Base-by-base conservation (phyloP, 352 stramenopile genomes). In the Thraustochytrium striatum region DNA sequence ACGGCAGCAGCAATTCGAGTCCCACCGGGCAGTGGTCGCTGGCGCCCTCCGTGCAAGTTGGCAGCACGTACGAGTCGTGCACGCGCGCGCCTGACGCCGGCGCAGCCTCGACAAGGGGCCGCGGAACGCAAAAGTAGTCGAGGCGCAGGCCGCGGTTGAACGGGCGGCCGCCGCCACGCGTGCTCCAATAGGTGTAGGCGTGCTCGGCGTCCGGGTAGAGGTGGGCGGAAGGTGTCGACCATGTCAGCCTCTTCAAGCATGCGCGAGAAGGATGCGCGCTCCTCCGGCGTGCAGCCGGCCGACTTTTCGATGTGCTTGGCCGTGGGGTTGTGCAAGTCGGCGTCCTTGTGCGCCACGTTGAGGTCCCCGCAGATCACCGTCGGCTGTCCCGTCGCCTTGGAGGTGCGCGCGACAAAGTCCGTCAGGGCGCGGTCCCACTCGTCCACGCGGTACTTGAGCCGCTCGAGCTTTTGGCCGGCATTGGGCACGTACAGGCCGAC, bases 401-500 rank as follows among this genome's bases (percentile, higher is more conserved):
- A 30, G 11, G 79, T 19, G 32, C 39, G 25, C 8, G 28, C 28
- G 7, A 57, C 21, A 7, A 59, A 80, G 3, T 57, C 30, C 7
- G 57, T 35, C 30, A 87, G 72, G 33, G 73, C 82, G 8, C 59
- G 83, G 69, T 95, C 89, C 89, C 90, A 94, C 73, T 88, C 61
- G 52, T 89, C 72, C 0, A 88, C 93, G 3, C 89, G 85, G 81
- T 93, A 94, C 16, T 85, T 69, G 1, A 95, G 82, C 32, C 89
- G 83, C 69, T 92, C 84, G 28, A 95, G 84, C 21, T 90, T 90
- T 84, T 93, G 87, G 39, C 90, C 90, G 8, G 85, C 88, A 73
- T 95, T 95, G 11, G 90, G 90, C 25, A 92, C 87, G 78, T 95
- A 95, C 11, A 92, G 82, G 81, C 88, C 90, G 3, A 88, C 87